A percentile compares a stretch with the other conserved stretches of the same genome.
These are phyloP conservation scores for Echinosophora koreensis DNA, from an alignment of 306 rosid genomes.

Conservation along the genomic window DNA sequence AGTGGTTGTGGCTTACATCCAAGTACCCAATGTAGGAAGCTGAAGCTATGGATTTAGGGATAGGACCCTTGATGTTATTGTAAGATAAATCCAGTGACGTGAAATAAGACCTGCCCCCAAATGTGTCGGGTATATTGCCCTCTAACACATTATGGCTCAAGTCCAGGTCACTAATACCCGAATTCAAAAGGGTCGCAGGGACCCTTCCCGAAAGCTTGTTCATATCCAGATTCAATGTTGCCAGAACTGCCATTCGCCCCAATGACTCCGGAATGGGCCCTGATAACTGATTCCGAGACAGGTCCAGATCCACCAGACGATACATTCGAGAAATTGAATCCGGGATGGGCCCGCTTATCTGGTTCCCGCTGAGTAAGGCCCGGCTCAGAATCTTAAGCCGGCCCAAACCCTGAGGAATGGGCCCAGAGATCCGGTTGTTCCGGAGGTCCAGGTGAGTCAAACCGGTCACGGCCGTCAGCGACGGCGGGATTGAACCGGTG, in stretches of 20 bases:
- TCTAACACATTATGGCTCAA: conserved; percentile 60
- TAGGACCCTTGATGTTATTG: conserved; percentile 61
- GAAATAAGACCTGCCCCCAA: conserved; percentile 66
- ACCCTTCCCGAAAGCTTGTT: conserved; percentile 64
- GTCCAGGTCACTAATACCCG: conserved; percentile 65
- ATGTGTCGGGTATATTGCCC: conserved; percentile 65
- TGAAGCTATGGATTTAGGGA: conserved; percentile 63
- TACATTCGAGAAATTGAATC: conserved; percentile 56
- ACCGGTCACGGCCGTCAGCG: conserved; percentile 48
- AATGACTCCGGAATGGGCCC: conserved; percentile 66
- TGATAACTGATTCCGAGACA: conserved; percentile 62
- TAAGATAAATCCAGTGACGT: conserved; percentile 68
- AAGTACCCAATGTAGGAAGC: conserved; percentile 75
- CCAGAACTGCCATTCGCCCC: conserved; percentile 73
- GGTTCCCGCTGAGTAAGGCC: conserved; percentile 71
- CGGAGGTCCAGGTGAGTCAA: conserved; percentile 85
- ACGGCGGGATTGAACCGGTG: conserved; percentile 66
- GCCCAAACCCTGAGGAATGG: conserved; percentile 59
- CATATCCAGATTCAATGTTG: conserved; percentile 63
- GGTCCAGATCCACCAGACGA: conserved; percentile 80
- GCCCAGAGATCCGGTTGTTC: conserved; percentile 70
- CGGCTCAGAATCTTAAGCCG: conserved; percentile 64
- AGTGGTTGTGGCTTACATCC: conserved; percentile 82
- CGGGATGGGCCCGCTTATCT: conserved; percentile 67
- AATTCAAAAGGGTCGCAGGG: conserved; percentile 58